Evolutionary conservation across 1,139 yeast species (phyloP).

Genomic region (Lizanozyma gosingica): DNA sequence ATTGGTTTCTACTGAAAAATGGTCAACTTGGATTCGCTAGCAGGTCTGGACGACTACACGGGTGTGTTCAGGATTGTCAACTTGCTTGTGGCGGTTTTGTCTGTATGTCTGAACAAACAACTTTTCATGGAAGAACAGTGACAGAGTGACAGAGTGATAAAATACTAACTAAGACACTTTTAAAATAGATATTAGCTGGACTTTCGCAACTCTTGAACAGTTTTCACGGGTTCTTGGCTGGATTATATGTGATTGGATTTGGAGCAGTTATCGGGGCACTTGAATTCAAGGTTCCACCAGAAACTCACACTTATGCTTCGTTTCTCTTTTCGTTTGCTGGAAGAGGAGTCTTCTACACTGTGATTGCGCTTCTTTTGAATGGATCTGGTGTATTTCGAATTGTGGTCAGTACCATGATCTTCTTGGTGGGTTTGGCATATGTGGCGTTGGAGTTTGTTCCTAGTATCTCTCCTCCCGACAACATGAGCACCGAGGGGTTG

Average conservation of each 20-base stretch:
- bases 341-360: conserved; percentile 54
- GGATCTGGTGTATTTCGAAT: conserved; percentile 28
- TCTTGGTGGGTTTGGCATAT: conserved; percentile 50
- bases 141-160: neutral
- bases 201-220: conserved; percentile 51
- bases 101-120: conserved; percentile 31
- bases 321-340: conserved; percentile 80
- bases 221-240: conserved; percentile 42
- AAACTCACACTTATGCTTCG: conserved; percentile 64
- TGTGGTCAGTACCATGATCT: conserved; percentile 47
- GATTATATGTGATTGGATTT: conserved; percentile 44
- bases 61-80: conserved; percentile 58
- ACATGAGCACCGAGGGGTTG: conserved; percentile 53
- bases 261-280: conserved; percentile 49
- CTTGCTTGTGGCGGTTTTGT: conserved; percentile 50
- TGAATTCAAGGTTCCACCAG: conserved; percentile 58
- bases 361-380: conserved; percentile 8
- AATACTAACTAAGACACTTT: neutral
- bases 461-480: conserved; percentile 62
- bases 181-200: conserved; percentile 40
- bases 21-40: conserved; percentile 11
- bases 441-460: conserved; percentile 61
- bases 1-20: too few species aligned
- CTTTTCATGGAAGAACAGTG: too few species aligned
- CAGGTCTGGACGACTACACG: conserved; percentile 20